Percentiles rank a stretch among this genome's conserved stretches.
Conservation (phyloP, 2,329 filamentous ascomycete genomes). For the Diplocarpon mali region DNA sequence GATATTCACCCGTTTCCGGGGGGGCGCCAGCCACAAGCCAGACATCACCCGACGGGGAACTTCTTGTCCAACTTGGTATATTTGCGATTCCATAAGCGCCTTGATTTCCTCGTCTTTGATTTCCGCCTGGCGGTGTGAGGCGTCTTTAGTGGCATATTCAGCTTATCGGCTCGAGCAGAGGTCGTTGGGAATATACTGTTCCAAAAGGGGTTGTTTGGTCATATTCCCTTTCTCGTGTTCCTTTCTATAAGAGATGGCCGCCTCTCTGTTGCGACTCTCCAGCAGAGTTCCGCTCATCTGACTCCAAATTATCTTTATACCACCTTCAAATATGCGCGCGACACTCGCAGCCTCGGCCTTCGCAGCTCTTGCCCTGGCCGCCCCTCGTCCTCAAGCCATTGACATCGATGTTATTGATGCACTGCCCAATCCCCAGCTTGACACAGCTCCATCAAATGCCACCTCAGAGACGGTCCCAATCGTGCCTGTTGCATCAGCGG, state of each 20-base stretch:
- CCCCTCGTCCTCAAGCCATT: constrained; percentile 27
- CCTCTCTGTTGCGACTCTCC: neutral
- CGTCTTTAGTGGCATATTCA: too few species aligned
- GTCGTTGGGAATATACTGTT: too few species aligned
- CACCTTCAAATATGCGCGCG: constrained; percentile 11
- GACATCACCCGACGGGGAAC: too few species aligned
- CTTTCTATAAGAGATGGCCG: neutral
- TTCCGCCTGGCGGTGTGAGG: too few species aligned
- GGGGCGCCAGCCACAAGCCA: too few species aligned
- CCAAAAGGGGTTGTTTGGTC: neutral
- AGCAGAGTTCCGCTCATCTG: too few species aligned
- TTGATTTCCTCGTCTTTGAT: too few species aligned
- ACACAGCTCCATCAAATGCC: constrained; percentile 25
- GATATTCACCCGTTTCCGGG: too few species aligned
- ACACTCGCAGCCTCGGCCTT: constrained; percentile 14
- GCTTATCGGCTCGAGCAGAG: too few species aligned
- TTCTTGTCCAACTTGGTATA: too few species aligned
- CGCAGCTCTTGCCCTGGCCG: constrained; percentile 16
- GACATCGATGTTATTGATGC: constrained; percentile 22
- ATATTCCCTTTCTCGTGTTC: neutral
- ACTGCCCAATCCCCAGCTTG: constrained; percentile 24
- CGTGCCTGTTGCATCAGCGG: constrained; percentile 17
- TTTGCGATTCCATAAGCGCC: too few species aligned
- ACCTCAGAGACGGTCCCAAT: constrained; percentile 23
- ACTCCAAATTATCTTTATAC: too few species aligned